Percentiles rank a stretch among this genome's conserved stretches.
These are phyloP conservation scores for Fonsecaea nubica DNA, from an alignment of 2,329 filamentous ascomycete genomes.

Conservation along the genomic window DNA sequence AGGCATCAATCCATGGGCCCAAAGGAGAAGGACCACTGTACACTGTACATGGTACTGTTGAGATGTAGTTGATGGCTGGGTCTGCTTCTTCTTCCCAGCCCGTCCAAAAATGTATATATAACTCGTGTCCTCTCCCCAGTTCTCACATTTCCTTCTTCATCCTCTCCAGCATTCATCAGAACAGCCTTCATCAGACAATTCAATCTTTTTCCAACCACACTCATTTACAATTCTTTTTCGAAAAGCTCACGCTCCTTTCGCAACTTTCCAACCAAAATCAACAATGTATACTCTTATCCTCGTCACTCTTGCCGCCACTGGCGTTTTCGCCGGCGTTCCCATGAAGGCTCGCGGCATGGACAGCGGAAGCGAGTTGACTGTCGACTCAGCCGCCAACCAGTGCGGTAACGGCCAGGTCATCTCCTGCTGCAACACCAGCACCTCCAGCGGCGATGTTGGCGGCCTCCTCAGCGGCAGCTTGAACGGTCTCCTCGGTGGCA, in stretches of 20 bases:
- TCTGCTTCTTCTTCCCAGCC: background rate
- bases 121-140: background rate
- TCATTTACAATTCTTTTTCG: background rate
- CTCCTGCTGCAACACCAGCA: conserved; percentile 18
- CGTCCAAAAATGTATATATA: background rate
- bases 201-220: too few relatives aligned
- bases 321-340: background rate
- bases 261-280: background rate
- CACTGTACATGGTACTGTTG: too few relatives aligned
- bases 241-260: background rate
- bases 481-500: conserved; percentile 1
- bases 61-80: too few relatives aligned
- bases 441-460: background rate
- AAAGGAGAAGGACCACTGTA: too few relatives aligned
- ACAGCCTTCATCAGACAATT: background rate
- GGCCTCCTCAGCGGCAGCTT: background rate
- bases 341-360: background rate
- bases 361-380: background rate
- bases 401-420: conserved; percentile 12
- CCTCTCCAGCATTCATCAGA: background rate
- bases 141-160: background rate
- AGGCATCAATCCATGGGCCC: too few relatives aligned
- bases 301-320: conserved; percentile 1
- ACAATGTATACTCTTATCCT: background rate
- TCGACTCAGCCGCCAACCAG: background rate